Evolutionary conservation across 805 yeast species (phyloP), one percentile per base, ranked within the genome.

Genomic region (Metschnikowia proteae): DNA sequence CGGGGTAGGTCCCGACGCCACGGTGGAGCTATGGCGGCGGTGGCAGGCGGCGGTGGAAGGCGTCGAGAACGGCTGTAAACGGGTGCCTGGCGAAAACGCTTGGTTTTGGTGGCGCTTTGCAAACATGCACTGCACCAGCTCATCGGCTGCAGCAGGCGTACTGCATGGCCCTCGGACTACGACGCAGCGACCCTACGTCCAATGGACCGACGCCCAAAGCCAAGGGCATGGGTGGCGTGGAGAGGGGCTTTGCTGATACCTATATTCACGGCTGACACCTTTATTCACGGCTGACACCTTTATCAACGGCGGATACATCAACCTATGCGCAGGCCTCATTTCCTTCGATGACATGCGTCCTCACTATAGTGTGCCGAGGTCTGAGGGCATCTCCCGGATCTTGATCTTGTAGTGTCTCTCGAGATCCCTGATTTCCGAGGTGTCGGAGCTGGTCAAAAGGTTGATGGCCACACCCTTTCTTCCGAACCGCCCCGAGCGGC

Each of bases 401-500:
- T 81, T 84, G 49, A 84, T 84, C 49, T 84, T 78, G 75, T 87
- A 87, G 76, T 81, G 81, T 66, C 74, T 75, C 65, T 86, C 90
- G 57, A 86, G 73, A 58, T 84, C 96, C 66, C 83, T 80, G 76
- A 92, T 77, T 65, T 79, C 81, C 46, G 76, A 79, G 56, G 77
- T 78, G 69, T 94, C 98, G 45, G 84, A 84, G 57, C 75, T 77
- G 49, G 97, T 89, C 62, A 90, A 84, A 61, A 94, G 86, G 78
- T 91, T 94, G 70, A 92, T 88, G 50, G 99, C 97, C 63, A 87
- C 96, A 78, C 96, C 99, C 78, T 91, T 92, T 73, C 99, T 84
- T 60, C 99, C 99, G 76, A 92, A 92, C 68, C 99, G 84, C 56
- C 98, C 99, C 59, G 96, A 90, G 71, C 99, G 85, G 70, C 99